phyloP scores from a whole-genome alignment of 2,329 filamentous ascomycete genomes.

The Sclerotinia nivalis region DNA sequence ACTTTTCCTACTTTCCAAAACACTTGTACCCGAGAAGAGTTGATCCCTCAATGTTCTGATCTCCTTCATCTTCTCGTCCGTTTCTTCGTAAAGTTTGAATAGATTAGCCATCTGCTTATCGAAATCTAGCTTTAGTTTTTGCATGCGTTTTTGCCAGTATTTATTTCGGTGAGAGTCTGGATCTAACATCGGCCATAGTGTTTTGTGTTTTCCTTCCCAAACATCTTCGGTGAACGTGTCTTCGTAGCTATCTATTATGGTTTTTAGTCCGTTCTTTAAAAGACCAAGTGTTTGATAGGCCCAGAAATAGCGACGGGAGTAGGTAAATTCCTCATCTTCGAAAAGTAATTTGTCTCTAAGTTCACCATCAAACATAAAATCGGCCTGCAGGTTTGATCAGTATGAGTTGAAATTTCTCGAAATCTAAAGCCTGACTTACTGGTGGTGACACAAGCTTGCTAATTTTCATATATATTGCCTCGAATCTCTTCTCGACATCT shows the following conservation, averaged over 20 bases:
- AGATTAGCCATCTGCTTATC: slow-evolving; percentile 48
- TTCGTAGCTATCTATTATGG: slow-evolving; percentile 57
- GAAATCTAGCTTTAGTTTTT: slow-evolving; percentile 47
- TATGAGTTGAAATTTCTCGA: background rate
- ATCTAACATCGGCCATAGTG: slow-evolving; percentile 56
- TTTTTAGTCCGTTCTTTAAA: slow-evolving; percentile 59
- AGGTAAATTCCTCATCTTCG: slow-evolving; percentile 61
- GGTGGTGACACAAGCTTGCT: slow-evolving; percentile 60
- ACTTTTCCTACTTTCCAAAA: slow-evolving; percentile 60
- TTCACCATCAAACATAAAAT: slow-evolving; percentile 59
- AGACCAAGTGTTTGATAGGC: slow-evolving; percentile 61
- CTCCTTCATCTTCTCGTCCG: slow-evolving; percentile 53
- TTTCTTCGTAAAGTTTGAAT: slow-evolving; percentile 39
- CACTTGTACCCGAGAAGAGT: slow-evolving; percentile 62
- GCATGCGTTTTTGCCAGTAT: slow-evolving; percentile 52
- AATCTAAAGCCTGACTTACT: slow-evolving; percentile 37
- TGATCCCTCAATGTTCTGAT: slow-evolving; percentile 60
- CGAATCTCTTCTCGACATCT: slow-evolving; percentile 60
- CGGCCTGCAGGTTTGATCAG: slow-evolving; percentile 39
- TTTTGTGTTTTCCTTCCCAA: slow-evolving; percentile 56
- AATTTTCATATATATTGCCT: slow-evolving; percentile 57
- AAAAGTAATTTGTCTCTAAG: slow-evolving; percentile 60
- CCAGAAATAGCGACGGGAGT: slow-evolving; percentile 58
- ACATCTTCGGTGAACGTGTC: slow-evolving; percentile 60
- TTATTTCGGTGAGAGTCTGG: slow-evolving; percentile 48